Evolutionary conservation across 164 flowering plant genomes (phyloP).

Genomic region (grape (Vitis vinifera)): ASM3070453v1 NC_081823.1:22008001-22008500

Average conservation of each 20-base stretch:
- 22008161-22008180: too few species aligned
- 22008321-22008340: slow-evolving; percentile 19
- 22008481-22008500: slow-evolving; percentile 15
- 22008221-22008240: background rate
- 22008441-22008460: slow-evolving; percentile 1
- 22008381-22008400: slow-evolving; percentile 13
- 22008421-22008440: slow-evolving; percentile 15
- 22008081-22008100: too few species aligned
- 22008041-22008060: too few species aligned
- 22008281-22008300: too few species aligned
- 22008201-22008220: too few species aligned
- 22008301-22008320: slow-evolving; percentile 7
- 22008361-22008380: slow-evolving; percentile 5
- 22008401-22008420: slow-evolving; percentile 10
- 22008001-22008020: too few species aligned
- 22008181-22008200: too few species aligned
- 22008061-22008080: too few species aligned
- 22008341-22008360: background rate
- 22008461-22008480: slow-evolving; percentile 20
- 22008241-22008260: slow-evolving; percentile 6
- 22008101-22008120: too few species aligned
- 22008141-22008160: too few species aligned
- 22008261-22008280: background rate
- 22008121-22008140: too few species aligned
- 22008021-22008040: too few species aligned